A percentile compares a stretch with the other conserved stretches of the same genome.
Evolutionary conservation across 192 early-diverging fungal species (phyloP).

Genomic region (Helicostylum pulchrum): DNA sequence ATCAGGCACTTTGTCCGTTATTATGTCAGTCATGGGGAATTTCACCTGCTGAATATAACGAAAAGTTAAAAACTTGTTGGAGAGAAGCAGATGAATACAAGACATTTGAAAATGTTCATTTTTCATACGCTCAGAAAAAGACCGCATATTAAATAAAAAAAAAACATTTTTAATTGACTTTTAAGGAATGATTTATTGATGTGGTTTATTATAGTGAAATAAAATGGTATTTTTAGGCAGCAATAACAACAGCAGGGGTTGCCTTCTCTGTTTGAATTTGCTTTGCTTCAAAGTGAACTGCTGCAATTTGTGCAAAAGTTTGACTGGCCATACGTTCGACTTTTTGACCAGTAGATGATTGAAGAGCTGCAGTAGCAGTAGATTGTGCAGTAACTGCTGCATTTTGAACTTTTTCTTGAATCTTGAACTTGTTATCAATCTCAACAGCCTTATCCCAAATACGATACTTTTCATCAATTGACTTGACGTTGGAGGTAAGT

Average conservation of each 20-base stretch:
- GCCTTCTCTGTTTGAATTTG: slow-evolving; percentile 37
- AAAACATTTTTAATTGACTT: background rate
- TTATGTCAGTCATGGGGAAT: slow-evolving; percentile 26
- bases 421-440: slow-evolving; percentile 52
- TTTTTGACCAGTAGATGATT: slow-evolving; percentile 50
- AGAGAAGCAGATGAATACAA: slow-evolving; percentile 35
- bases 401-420: slow-evolving; percentile 52
- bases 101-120: slow-evolving; percentile 42
- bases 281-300: slow-evolving; percentile 54
- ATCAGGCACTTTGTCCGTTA: slow-evolving; percentile 28
- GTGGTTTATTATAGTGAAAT: background rate
- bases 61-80: slow-evolving; percentile 22
- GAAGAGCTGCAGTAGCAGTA: slow-evolving; percentile 40
- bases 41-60: slow-evolving; percentile 27
- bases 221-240: background rate
- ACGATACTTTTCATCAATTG: slow-evolving; percentile 53
- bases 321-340: slow-evolving; percentile 41
- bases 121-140: slow-evolving; percentile 40
- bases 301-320: slow-evolving; percentile 47
- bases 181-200: background rate
- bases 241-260: background rate
- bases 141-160: background rate
- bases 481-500: slow-evolving; percentile 34
- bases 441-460: slow-evolving; percentile 47
- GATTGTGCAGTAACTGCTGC: slow-evolving; percentile 44